Evolutionary conservation across 306 rosid genomes (phyloP), one percentile per base, ranked within the genome.

Genomic region (Vicia faba): DNA sequence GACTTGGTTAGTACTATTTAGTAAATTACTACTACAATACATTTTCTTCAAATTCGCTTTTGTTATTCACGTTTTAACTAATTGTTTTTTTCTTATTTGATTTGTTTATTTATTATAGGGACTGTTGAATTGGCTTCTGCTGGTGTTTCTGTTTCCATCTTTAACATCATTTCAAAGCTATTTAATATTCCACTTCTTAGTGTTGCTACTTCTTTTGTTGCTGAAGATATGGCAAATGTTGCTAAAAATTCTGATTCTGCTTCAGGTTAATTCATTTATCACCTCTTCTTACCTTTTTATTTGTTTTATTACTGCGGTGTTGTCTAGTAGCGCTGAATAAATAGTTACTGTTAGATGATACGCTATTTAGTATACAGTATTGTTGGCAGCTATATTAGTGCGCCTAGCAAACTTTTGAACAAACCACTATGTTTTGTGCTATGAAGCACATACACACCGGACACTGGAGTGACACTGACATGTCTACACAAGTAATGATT

Each of bases 131-230:
- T 93, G 85, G 97, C 95, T 73, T 83, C 99, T 61, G 96, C 99
- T n/a, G 99, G 95, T 74, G 84, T 93, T 75, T 93, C 99, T 20
- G 41, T 87, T 14, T 83, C 91, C 80, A 88, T 90, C 69, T 90
- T 93, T 78, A 93, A 90, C 81, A 86, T 86, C 72, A 36, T 90
- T 41, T 88, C 99, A 3, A 90, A 93, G 83, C 88, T 93, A 14
- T 93, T 93, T 66, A 93, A 93, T 48, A 88, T 93, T 68, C 99
- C 99, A 38, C 92, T 93, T 54, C 90, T 93, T 25, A 86, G 99
- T 70, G 86, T 93, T 58, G 86, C 99, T 33, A 90, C 99, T 54
- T 90, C 99, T 61, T 93, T 93, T 68, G 99, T 93, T 65, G 99
- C 97, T 35, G 92, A 93, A 73, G 99, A 93, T 79, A 74, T 93